Evolutionary conservation across 495 filamentous ascomycete genomes (phyloP).

Genomic region (Parmelia sp.): DNA sequence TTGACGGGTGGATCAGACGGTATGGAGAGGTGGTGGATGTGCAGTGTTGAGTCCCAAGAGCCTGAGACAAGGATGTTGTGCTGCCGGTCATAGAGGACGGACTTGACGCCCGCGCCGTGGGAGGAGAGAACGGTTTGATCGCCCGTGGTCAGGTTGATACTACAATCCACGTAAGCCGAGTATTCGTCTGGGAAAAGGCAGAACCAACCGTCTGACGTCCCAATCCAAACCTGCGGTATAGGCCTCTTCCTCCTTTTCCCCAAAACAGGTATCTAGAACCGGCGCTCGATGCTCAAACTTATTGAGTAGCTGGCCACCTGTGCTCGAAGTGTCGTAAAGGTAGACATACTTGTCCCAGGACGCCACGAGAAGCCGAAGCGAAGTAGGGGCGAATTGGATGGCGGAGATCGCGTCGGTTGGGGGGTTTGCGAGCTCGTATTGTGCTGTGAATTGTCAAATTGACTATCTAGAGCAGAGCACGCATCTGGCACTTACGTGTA

Average conservation of each 20-base stretch:
- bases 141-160: constrained; percentile 66
- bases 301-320: constrained; percentile 56
- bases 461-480: neutral
- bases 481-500: neutral
- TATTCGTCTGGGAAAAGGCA: neutral
- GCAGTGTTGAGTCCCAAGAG: constrained; percentile 88
- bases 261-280: constrained; percentile 87
- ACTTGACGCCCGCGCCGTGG: constrained; percentile 72
- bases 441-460: constrained; percentile 28
- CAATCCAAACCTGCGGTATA: constrained; percentile 81
- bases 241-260: constrained; percentile 64
- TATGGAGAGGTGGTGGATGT: constrained; percentile 61
- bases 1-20: constrained; percentile 44
- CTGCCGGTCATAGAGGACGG: constrained; percentile 70
- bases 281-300: constrained; percentile 80
- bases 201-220: constrained; percentile 64
- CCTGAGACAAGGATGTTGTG: constrained; percentile 77
- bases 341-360: constrained; percentile 95
- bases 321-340: constrained; percentile 69
- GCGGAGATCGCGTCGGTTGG: constrained; percentile 87
- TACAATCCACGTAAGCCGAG: constrained; percentile 29
- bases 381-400: constrained; percentile 71
- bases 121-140: constrained; percentile 68
- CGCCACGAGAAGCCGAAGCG: constrained; percentile 70
- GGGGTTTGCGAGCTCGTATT: constrained; percentile 65